phyloP scores from a whole-genome alignment of 2,329 filamentous ascomycete genomes.

The Diplodia intermedia region DNA sequence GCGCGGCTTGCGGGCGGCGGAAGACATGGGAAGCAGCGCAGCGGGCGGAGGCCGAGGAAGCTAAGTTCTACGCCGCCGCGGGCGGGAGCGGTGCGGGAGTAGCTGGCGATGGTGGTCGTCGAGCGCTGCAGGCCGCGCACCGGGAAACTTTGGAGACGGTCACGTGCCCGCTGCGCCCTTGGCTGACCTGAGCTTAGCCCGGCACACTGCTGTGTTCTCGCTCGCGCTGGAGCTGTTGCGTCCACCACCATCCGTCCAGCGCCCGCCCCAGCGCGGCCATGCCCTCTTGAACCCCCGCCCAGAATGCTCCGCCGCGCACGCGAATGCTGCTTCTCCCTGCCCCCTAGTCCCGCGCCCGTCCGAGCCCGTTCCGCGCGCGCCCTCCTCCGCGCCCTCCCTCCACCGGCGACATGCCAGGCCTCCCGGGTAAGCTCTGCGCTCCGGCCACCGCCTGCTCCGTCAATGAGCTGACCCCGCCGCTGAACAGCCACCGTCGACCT shows the following conservation, averaged over 20 bases:
- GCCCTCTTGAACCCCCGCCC: slow-evolving; percentile 25
- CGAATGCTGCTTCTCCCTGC: slow-evolving; percentile 21
- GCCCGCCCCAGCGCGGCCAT: slow-evolving; percentile 20
- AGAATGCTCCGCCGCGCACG: slow-evolving; percentile 25
- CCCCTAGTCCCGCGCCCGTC: slow-evolving; percentile 40
- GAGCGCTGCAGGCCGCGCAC: slow-evolving; percentile 27
- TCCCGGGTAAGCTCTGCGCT: slow-evolving; percentile 52
- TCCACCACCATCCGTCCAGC: background rate
- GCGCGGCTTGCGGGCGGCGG: slow-evolving; percentile 11
- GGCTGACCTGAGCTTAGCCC: slow-evolving; percentile 1
- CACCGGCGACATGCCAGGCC: slow-evolving; percentile 54
- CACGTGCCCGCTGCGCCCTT: slow-evolving; percentile 14
- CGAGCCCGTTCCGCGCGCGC: slow-evolving; percentile 43
- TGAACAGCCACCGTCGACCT: slow-evolving; percentile 87
- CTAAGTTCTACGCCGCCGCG: background rate
- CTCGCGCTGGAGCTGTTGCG: background rate
- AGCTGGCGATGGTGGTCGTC: slow-evolving; percentile 1
- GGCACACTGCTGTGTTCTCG: background rate
- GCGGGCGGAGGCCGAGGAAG: background rate
- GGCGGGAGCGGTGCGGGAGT: background rate
- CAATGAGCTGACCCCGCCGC: slow-evolving; percentile 31
- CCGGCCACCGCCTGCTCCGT: slow-evolving; percentile 4
- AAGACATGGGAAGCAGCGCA: slow-evolving; percentile 25
- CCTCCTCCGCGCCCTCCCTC: slow-evolving; percentile 15
- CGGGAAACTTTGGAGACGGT: slow-evolving; percentile 15